Evolutionary conservation across 1,284 basidiomycete genomes (phyloP).

Genomic region (Baeospora myosura): DNA sequence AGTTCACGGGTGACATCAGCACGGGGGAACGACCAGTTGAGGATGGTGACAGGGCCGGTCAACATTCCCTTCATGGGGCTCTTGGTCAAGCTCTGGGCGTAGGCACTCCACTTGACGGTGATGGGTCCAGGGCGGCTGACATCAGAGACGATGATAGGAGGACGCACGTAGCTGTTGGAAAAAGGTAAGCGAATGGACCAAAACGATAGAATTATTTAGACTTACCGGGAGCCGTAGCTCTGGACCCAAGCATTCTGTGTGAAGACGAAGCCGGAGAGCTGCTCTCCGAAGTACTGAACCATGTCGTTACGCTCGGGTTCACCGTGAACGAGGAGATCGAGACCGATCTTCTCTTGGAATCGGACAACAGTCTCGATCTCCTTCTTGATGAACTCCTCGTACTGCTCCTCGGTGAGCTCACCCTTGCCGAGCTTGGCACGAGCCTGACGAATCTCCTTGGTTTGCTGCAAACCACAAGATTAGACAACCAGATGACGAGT

Average conservation of each 20-base stretch:
- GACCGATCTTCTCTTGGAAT: conserved; percentile 94
- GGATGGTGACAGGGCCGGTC: conserved; percentile 92
- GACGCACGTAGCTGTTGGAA: conserved; percentile 85
- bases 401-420: conserved; percentile 82
- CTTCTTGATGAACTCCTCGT: conserved; percentile 98
- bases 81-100: conserved; percentile 91
- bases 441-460: conserved; percentile 96
- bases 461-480: conserved; percentile 56
- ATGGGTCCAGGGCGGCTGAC: conserved; percentile 91
- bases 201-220: conserved; percentile 11
- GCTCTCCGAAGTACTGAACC: conserved; percentile 99
- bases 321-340: conserved; percentile 98
- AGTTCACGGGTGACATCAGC: conserved; percentile 94
- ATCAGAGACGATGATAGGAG: conserved; percentile 98
- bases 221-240: conserved; percentile 87
- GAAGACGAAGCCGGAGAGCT: conserved; percentile 92
- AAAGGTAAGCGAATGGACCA: not conserved
- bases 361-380: conserved; percentile 92
- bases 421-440: conserved; percentile 94
- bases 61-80: conserved; percentile 99
- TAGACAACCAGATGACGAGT: not conserved
- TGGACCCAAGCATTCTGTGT: conserved; percentile 99
- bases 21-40: conserved; percentile 99
- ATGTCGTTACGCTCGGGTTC: conserved; percentile 99
- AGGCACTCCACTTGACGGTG: conserved; percentile 96